Base-by-base conservation (phyloP, 176 grass and related monocot species). In the Oropetium thomaeum region DNA sequence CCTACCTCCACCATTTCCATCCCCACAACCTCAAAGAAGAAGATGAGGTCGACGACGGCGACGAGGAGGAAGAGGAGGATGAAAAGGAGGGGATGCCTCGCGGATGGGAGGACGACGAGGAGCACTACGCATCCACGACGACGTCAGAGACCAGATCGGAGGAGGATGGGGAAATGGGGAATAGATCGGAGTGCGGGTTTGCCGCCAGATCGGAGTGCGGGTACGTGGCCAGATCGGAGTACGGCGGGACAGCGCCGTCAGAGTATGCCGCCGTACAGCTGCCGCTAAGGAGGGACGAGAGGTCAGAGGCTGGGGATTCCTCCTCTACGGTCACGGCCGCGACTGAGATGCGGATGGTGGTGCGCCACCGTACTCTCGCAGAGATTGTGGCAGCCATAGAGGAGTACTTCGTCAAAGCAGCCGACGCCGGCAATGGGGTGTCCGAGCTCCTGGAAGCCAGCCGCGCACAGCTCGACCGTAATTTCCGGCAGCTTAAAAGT, bases 401-500 rank as follows among this genome's bases (percentile, higher is more conserved):
- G 87, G 92, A 95, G 76, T 92, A 86, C 87, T 99, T 99, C 37
- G 44, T 92, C 29, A 95, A 92, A 77, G 96, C 89, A 0, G 91
- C 91, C 5, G 87, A 85, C 6, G 71, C 96, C 4, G 92, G 96
- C 77, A 75, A 85, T 25, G 82, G 16, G 47, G 84, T 99, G 0
- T 99, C 92, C 0, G 89, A 95, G 58, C 86, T 99, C 47, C 84
- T 99, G 26, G 96, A 99, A 72, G 84, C 89, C 5, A 86, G 82
- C 78, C 92, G 89, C 0, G 89, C 84, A 4, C 96, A 99, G 65
- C 83, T 99, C 6, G 96, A 95, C 40, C 84, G 89, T 44, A 99
- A 88, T 76, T 90, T 99, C 67, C 69, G 76, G 51, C 96, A 99
- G 80, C 63, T 99, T 45, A 99, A 92, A 77, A 99, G 96, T 99